phyloP scores from a whole-genome alignment of 371 early-diverging fungal genomes.

The Mucor plumbeus region DNA sequence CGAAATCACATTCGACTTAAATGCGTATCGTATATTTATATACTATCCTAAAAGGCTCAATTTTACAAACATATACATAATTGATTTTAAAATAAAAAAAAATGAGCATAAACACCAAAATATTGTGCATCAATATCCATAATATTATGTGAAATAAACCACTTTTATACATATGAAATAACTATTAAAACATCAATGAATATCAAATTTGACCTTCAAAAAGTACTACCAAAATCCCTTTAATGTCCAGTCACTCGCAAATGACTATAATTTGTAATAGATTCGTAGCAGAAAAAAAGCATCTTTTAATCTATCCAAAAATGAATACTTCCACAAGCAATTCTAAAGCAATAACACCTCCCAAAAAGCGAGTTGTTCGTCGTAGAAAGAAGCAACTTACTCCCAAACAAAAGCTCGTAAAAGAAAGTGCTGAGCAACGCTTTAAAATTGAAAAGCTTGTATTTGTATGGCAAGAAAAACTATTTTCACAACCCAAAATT shows the following conservation, averaged over 20 bases:
- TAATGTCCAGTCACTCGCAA: not conserved
- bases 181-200: too few species aligned
- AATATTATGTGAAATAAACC: too few species aligned
- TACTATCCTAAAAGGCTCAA: too few species aligned
- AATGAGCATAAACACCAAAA: too few species aligned
- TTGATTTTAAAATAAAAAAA: too few species aligned
- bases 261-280: not conserved
- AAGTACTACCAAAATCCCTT: too few species aligned
- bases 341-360: not conserved
- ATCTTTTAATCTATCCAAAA: not conserved
- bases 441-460: conserved; percentile 54
- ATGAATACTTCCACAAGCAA: not conserved
- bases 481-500: conserved; percentile 44
- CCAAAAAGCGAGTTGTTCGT: conserved; percentile 8
- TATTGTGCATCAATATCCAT: too few species aligned
- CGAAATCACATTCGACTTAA: too few species aligned
- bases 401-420: conserved; percentile 52
- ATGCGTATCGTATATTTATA: too few species aligned
- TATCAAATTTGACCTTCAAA: too few species aligned
- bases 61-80: too few species aligned
- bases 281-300: not conserved
- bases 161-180: too few species aligned
- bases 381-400: conserved; percentile 36
- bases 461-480: conserved; percentile 64
- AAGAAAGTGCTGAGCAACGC: conserved; percentile 55